Base-by-base conservation (phyloP, 495 filamentous ascomycete species). In the Sphaerosporella brunnea region DNA sequence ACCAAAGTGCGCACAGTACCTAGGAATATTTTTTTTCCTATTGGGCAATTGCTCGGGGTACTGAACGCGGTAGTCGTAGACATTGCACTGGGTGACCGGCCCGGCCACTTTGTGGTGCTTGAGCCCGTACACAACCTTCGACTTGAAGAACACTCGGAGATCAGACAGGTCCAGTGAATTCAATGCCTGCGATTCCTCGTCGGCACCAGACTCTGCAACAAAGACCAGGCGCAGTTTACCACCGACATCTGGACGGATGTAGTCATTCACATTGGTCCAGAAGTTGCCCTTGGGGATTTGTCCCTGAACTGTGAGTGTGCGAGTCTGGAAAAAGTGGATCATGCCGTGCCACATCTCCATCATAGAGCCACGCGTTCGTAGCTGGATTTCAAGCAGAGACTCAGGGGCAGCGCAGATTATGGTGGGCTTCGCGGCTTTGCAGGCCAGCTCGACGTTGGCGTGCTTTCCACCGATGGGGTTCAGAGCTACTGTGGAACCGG, bases 51-150 rank as follows among this genome's bases (percentile, higher is more conserved):
- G 48, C 50, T 15, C 63, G 54, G 41, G 58, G 15, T 28, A 15
- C 43, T 71, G 65, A 15, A 77, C 69, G 34, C 87, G 67, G 59
- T 99, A 96, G 59, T 99, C 90, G 54, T 83, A 88, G 25, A 85
- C 69, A 49, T 80, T 74, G 9, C 84, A 90, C 64, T 96, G 87
- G 2, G 74, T 63, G 15, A 87, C 74, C 0, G 90, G 82, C 19
- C 90, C 90, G 3, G 86, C 88, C 19, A 95, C 79, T 23, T 73
- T 71, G 5, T 87, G 67, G 2, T 82, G 78, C 37, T 85, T 82
- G 23, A 96, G 69, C 0, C 84, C 85, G 64, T 94, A 94, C 18
- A 92, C 70, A 39, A 93, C 69, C 26, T 85, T 75, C 8, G 85
- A 78, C 9, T 80, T 75, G 5, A 80, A 87, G 63, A 81, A 83